Evolutionary conservation across 163 green algal species (phyloP).

Genomic region (Scenedesmus sp.): DNA sequence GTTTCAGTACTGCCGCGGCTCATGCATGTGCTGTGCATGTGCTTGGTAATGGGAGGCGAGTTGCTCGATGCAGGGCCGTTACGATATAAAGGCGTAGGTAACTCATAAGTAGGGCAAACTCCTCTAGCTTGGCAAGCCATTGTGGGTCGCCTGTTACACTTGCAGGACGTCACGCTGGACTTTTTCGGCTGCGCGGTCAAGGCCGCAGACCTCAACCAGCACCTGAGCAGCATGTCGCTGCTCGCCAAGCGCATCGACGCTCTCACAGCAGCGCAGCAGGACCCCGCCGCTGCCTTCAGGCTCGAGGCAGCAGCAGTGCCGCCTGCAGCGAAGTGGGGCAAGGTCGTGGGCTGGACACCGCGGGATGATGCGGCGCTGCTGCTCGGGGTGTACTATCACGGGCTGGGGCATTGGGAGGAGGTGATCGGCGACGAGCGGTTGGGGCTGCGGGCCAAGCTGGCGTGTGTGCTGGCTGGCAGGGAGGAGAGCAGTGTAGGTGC

Average conservation of each 20-base stretch:
- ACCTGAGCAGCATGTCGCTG: constrained; percentile 74
- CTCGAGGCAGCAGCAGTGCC: constrained; percentile 68
- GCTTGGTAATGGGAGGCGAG: no score
- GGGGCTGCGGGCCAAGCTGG: constrained; percentile 82
- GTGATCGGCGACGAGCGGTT: constrained; percentile 80
- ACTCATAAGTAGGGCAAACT: no score
- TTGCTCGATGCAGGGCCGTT: no score
- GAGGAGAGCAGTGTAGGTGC: constrained; percentile 32
- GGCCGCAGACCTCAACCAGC: constrained; percentile 78
- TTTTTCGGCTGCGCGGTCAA: constrained; percentile 87
- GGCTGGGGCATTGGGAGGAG: constrained; percentile 75
- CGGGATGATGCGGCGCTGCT: constrained; percentile 90
- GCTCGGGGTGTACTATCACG: constrained; percentile 80
- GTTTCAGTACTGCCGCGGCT: no score
- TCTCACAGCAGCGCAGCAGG: constrained; percentile 46
- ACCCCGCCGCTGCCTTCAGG: constrained; percentile 62
- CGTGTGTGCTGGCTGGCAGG: constrained; percentile 43
- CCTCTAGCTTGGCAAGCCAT: no score
- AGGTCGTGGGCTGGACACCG: constrained; percentile 77
- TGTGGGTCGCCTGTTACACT: background rate
- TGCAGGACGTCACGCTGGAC: constrained; percentile 81
- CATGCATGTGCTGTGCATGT: no score
- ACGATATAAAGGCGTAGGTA: no score
- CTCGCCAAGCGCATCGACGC: constrained; percentile 67
- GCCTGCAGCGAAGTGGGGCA: constrained; percentile 84